Conservation (phyloP, 768 basidiomycete genomes). For the Leccinum sublutescens region DNA sequence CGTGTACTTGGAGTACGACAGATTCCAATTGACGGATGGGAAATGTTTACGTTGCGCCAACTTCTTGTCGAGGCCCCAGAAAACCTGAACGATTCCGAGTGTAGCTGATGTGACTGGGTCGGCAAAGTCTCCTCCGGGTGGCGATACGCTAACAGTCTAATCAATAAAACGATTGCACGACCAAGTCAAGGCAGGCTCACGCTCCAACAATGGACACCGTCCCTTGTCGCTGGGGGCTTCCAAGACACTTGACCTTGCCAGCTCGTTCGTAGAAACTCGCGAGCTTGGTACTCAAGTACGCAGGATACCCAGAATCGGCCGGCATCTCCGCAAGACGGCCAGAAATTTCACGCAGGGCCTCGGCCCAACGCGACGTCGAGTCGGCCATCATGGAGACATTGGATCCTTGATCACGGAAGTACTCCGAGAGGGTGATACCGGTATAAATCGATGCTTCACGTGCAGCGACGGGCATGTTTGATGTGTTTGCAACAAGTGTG, state of each 20-base stretch:
- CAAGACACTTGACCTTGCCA: slow-evolving; percentile 91
- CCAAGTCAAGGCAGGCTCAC: slow-evolving; percentile 50
- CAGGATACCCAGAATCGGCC: slow-evolving; percentile 98
- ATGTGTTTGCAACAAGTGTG: slow-evolving; percentile 97
- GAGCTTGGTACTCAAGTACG: slow-evolving; percentile 92
- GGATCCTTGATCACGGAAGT: slow-evolving; percentile 98
- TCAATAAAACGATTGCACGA: slow-evolving; percentile 7
- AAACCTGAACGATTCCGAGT: slow-evolving; percentile 97
- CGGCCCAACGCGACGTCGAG: slow-evolving; percentile 98
- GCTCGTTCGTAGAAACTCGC: slow-evolving; percentile 99
- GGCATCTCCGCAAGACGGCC: slow-evolving; percentile 99
- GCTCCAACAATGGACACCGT: slow-evolving; percentile 99
- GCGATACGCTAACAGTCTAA: slow-evolving; percentile 70
- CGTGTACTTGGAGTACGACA: slow-evolving; percentile 99
- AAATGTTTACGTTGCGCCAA: slow-evolving; percentile 99
- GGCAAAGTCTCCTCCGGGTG: slow-evolving; percentile 98
- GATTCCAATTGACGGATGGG: slow-evolving; percentile 99
- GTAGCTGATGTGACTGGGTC: slow-evolving; percentile 98
- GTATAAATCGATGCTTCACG: slow-evolving; percentile 99
- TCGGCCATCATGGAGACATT: slow-evolving; percentile 99
- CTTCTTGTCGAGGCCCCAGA: slow-evolving; percentile 99
- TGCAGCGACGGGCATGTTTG: slow-evolving; percentile 99
- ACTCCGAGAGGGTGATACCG: slow-evolving; percentile 97
- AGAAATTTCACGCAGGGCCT: slow-evolving; percentile 97
- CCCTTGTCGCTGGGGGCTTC: slow-evolving; percentile 83